Conservation (phyloP, 495 filamentous ascomycete genomes). For the Amniculicola lignicola region DNA sequence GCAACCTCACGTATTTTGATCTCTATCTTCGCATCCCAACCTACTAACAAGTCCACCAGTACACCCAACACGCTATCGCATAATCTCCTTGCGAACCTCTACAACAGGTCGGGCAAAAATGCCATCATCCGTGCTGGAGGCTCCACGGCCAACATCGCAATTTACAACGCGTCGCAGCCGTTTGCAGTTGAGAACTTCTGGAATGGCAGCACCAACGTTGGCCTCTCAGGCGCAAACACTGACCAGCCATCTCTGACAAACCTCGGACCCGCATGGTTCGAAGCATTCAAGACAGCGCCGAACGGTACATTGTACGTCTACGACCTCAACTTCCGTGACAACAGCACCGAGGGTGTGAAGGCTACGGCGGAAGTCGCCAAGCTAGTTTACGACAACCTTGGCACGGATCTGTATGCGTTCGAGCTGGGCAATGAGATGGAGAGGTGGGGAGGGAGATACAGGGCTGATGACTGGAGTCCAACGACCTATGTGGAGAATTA, state of each 20-base stretch:
- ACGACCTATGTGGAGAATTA: background rate
- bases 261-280: background rate
- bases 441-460: background rate
- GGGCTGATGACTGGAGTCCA: background rate
- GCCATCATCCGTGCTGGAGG: background rate
- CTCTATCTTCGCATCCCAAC: background rate
- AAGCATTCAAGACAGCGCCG: background rate
- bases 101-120: background rate
- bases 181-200: background rate
- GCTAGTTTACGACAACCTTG: background rate
- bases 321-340: background rate
- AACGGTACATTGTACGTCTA: background rate
- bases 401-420: background rate
- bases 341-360: background rate
- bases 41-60: background rate
- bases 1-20: background rate
- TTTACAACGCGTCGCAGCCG: background rate
- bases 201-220: background rate
- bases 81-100: background rate
- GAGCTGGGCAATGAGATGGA: background rate
- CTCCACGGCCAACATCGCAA: background rate
- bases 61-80: background rate
- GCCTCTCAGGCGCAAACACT: background rate
- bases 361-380: background rate
- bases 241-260: background rate